A percentile compares a stretch with the other conserved stretches of the same genome.
Evolutionary conservation across 2,329 filamentous ascomycete species (phyloP).

Genomic region (Claviceps sp.): DNA sequence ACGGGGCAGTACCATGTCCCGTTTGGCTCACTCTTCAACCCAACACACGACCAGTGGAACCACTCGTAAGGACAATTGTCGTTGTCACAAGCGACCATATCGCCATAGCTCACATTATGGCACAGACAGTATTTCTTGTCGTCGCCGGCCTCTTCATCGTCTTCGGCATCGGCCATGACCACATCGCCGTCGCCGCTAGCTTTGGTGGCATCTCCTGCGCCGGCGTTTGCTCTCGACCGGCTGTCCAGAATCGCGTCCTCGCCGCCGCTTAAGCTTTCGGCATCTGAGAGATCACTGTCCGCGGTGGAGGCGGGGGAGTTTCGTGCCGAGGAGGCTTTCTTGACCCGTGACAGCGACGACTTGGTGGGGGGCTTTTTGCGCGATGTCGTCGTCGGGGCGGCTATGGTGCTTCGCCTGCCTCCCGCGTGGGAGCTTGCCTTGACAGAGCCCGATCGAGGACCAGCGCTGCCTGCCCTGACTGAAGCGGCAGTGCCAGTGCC

Average conservation of each 20-base stretch:
- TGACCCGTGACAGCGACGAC: conserved; percentile 49
- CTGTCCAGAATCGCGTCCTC: conserved; percentile 27
- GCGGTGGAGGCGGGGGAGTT: conserved; percentile 50
- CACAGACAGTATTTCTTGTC: conserved; percentile 77
- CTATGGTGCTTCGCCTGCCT: conserved; percentile 36
- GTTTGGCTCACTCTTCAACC: conserved; percentile 52
- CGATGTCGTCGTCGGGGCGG: conserved; percentile 27
- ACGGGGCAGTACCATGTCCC: conserved; percentile 56
- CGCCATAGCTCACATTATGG: conserved; percentile 70
- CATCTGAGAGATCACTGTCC: conserved; percentile 53
- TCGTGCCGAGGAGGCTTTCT: conserved; percentile 39
- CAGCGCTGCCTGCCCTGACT: conserved; percentile 43
- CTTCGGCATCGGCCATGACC: conserved; percentile 38
- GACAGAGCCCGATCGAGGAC: conserved; percentile 36
- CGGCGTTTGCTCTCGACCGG: conserved; percentile 19
- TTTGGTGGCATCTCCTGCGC: conserved; percentile 19
- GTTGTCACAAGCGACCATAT: conserved; percentile 86
- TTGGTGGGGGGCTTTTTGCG: conserved; percentile 41
- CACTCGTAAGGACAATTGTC: conserved; percentile 69
- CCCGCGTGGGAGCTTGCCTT: conserved; percentile 28
- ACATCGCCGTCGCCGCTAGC: conserved; percentile 36
- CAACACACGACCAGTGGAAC: conserved; percentile 73
- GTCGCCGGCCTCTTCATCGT: conserved; percentile 56
- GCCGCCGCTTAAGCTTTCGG: conserved; percentile 40
- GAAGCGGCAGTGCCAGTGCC: conserved; percentile 13